phyloP scores from a whole-genome alignment of 164 flowering plant genomes.

The Kalanchoe fedtschenkoi region DNA sequence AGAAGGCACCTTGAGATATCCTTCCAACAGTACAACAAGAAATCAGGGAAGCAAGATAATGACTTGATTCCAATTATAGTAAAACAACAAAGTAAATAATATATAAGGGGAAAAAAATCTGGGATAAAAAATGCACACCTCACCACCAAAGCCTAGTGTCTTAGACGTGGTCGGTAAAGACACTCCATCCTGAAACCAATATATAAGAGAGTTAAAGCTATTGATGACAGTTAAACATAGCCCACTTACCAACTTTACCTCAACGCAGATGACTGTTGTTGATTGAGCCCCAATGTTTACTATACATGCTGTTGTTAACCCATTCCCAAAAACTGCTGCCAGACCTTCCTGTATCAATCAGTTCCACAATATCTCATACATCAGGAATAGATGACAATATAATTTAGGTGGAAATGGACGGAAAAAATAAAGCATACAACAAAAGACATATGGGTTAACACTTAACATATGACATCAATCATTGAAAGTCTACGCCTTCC shows the following conservation, averaged over 20 bases:
- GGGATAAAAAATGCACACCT: constrained; percentile 32
- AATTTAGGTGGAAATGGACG: neutral
- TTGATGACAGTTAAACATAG: neutral
- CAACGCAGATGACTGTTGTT: constrained; percentile 81
- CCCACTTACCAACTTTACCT: constrained; percentile 36
- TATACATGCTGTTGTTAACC: constrained; percentile 90
- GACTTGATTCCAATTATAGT: neutral
- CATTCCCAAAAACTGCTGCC: constrained; percentile 96
- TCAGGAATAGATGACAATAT: neutral
- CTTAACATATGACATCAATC: neutral
- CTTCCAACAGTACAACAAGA: constrained; percentile 24
- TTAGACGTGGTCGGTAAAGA: constrained; percentile 72
- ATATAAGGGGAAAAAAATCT: neutral
- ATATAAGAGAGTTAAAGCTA: neutral
- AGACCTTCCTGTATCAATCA: constrained; percentile 65
- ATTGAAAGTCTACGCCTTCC: neutral
- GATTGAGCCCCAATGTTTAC: constrained; percentile 92
- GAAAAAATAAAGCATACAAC: too few species aligned
- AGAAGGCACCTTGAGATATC: constrained; percentile 94
- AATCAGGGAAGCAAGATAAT: neutral
- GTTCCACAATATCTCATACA: neutral
- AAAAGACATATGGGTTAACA: neutral
- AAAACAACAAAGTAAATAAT: neutral
- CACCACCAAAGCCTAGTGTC: constrained; percentile 87
- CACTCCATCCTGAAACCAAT: constrained; percentile 73